Evolutionary conservation across 2,329 filamentous ascomycete genomes (phyloP), one percentile per base, ranked within the genome.

Genomic region (Cladophialophora chaetospira): DNA sequence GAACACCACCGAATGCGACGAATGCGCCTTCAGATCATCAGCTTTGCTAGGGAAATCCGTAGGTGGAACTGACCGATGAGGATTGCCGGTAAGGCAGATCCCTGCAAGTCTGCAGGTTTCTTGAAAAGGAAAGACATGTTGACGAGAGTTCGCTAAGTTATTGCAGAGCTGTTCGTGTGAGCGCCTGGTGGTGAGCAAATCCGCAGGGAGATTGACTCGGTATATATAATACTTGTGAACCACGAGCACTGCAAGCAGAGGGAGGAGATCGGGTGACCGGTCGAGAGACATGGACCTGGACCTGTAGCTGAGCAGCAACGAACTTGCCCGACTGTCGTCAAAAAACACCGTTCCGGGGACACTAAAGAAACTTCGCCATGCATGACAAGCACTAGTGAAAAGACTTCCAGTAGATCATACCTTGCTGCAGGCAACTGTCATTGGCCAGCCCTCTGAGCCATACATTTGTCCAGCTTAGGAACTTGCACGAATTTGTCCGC

Each of bases 51-150:
- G 21, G 36, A 8, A 26, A 5, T 15, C 10, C 11, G 25, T 5
- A 19, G 17, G 13, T 15, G 25, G 4, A 35, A 19, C 42, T 44
- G 15, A 53, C 68, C 71, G 36, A 76, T 71, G 19, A 66, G 33
- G 64, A 80, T 79, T 50, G 78, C 77, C 42, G 77, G 78, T 64
- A 71, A 68, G 28, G 78, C 73, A 45, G 75, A 75, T 60, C 78
- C 78, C 26, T 70, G 66, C 40, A 75, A 73, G 66, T 77, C 72
- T 47, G 71, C 71, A 13, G 77, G 78, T 61, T 75, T 77, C 62
- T 72, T 76, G 60, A 48, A 70, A 15, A 55, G 43, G 31, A 50
- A 44, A 31, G 15, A 1, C 48, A 57, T 53, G 40, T 21, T 56
- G 36, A 11, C 26, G 31, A 17, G 9, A 15, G 36, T 17, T 40